phyloP scores from a whole-genome alignment of 768 basidiomycete species.

The Tricholoma sp. region DNA sequence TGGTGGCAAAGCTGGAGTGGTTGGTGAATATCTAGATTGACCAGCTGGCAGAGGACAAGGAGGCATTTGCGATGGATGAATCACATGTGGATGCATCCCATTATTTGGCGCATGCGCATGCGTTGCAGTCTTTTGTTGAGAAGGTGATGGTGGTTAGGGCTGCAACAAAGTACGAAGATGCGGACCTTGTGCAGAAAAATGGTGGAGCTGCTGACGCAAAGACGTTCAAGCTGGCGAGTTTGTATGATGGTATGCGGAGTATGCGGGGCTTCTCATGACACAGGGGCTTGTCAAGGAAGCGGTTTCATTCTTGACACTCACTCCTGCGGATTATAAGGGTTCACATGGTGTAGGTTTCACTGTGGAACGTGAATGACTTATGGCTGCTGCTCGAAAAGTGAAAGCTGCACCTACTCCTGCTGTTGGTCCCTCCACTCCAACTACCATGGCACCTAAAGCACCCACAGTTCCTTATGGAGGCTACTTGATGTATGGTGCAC shows the following conservation, averaged over 20 bases:
- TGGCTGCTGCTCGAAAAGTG: conserved; percentile 24
- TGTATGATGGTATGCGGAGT: conserved; percentile 96
- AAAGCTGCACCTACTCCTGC: conserved; percentile 16
- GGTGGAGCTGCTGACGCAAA: conserved; percentile 43
- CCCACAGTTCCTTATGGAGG: conserved; percentile 18
- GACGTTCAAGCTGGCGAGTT: conserved; percentile 73
- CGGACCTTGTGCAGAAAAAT: conserved; percentile 47
- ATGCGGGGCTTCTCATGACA: conserved; percentile 84
- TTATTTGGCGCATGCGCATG: conserved; percentile 78
- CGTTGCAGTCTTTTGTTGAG: conserved; percentile 91
- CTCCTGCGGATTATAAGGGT: conserved; percentile 74
- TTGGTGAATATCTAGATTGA: conserved; percentile 89
- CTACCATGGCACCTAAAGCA: conserved; percentile 6
- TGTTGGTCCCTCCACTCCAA: conserved; percentile 12
- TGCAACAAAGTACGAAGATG: conserved; percentile 76
- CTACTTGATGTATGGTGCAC: conserved; percentile 17
- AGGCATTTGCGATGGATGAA: conserved; percentile 35
- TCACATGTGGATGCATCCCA: conserved; percentile 42
- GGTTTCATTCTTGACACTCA: conserved; percentile 69
- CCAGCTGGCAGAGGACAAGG: conserved; percentile 85
- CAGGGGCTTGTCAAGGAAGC: conserved; percentile 90
- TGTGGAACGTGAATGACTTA: conserved; percentile 34
- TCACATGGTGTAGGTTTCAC: conserved; percentile 35
- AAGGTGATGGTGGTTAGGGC: conserved; percentile 93
- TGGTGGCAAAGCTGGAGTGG: conserved; percentile 83